phyloP scores from a whole-genome alignment of 768 basidiomycete species.

The Tulasnella sp. region DNA sequence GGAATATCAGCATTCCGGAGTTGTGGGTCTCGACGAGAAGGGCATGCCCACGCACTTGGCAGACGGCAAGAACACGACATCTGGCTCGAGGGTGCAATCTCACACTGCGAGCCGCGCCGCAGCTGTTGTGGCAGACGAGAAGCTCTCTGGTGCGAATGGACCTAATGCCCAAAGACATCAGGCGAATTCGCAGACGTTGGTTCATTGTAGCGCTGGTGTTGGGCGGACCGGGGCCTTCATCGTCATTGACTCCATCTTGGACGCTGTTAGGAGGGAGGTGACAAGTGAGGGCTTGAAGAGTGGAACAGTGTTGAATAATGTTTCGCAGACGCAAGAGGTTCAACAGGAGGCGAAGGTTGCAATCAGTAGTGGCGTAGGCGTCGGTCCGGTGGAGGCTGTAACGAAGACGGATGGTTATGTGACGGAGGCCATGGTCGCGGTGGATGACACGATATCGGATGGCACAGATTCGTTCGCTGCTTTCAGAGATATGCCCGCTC shows the following conservation, averaged over 20 bases:
- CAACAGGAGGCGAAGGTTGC: too few relatives aligned
- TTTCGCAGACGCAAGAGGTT: too few relatives aligned
- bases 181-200: conserved; percentile 41
- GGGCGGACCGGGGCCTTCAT: conserved; percentile 93
- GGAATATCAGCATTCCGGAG: not conserved
- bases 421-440: too few relatives aligned
- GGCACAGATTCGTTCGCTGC: too few relatives aligned
- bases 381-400: too few relatives aligned
- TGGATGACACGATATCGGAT: too few relatives aligned
- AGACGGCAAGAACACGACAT: conserved; percentile 14
- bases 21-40: not conserved
- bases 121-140: not conserved
- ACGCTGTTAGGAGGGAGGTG: conserved; percentile 56
- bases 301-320: too few relatives aligned
- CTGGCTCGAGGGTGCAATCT: conserved; percentile 20
- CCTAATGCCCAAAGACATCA: not conserved
- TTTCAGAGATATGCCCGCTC: too few relatives aligned
- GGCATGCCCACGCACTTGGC: conserved; percentile 20
- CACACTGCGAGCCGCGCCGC: conserved; percentile 29
- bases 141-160: not conserved
- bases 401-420: too few relatives aligned
- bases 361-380: too few relatives aligned
- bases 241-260: conserved; percentile 75
- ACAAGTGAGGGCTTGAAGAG: too few relatives aligned
- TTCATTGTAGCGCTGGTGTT: conserved; percentile 92